Base-by-base conservation (phyloP, 2,329 filamentous ascomycete species). In the Pyrenochaeta sp. region DNA sequence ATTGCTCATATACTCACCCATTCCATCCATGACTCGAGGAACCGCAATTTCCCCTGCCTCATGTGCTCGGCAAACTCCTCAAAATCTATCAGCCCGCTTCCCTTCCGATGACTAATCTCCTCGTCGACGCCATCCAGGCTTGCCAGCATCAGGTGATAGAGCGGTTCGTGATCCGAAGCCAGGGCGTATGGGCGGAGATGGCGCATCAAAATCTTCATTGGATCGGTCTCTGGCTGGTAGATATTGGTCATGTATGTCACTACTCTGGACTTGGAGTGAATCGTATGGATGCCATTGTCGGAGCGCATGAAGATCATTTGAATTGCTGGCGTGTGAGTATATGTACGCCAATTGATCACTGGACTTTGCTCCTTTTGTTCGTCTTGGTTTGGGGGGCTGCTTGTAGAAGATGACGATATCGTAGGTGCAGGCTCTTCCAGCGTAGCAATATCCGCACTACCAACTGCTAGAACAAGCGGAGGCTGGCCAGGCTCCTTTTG, bases 21-120 rank as follows among this genome's bases (percentile, higher is more conserved):
- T 79, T 96, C 92, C 70, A 96, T 89, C 93, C 93, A 97, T 60
- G 84, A 89, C 47, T 89, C 89, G 32, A 96, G 78, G 70, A 96
- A 93, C 56, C 89, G 78, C 39, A 86, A 75, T 63, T 84, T 83
- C 19, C 76, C 74, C 17, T 83, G 50, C 31, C 85, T 80, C 74
- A 94, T 90, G 35, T 87, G 85, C 26, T 76, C 75, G 60, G 89
- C 85, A 71, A 97, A 95, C 70, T 97, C 94, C 1, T 81, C 79
- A 54, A 86, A 92, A 63, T 74, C 88, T 34, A 97, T 75, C 62
- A 85, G 83, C 1, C 90, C 93, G 5, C 85, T 88, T 1, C 91
- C 92, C n/a, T 88, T 90, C 18, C 90, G 80, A 44, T 80, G 75
- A 42, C 78, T 78, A 2, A 89, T 86, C 65, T 91, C 85, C 24